These are phyloP conservation scores for Diutina scorzettiae DNA, from an alignment of 1,139 yeast species.

Conservation along the genomic window DNA sequence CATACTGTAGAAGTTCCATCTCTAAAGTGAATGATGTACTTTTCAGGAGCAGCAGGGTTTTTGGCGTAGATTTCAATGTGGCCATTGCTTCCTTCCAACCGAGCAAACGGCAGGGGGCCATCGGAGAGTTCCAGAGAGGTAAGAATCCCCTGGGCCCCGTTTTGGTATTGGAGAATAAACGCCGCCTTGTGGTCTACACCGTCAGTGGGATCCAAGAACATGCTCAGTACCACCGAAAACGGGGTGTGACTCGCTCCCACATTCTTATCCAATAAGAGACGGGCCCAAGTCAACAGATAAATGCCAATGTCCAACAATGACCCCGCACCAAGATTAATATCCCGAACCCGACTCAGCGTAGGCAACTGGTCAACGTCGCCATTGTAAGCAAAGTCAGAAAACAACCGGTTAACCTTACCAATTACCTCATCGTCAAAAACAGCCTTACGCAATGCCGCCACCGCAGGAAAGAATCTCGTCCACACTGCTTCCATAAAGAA, in stretches of 20 bases:
- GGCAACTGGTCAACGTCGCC: slow-evolving; percentile 11
- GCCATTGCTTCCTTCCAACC: slow-evolving; percentile 29
- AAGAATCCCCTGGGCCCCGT: slow-evolving; percentile 26
- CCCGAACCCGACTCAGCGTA: slow-evolving; percentile 23
- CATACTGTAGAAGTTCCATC: neutral
- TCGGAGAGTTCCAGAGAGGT: slow-evolving; percentile 20
- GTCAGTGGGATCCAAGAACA: slow-evolving; percentile 17
- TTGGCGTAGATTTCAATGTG: slow-evolving; percentile 18
- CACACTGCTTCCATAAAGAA: slow-evolving; percentile 57
- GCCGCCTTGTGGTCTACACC: slow-evolving; percentile 18
- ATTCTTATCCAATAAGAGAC: slow-evolving; percentile 27
- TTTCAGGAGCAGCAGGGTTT: slow-evolving; percentile 18
- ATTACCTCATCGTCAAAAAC: slow-evolving; percentile 32
- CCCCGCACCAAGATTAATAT: slow-evolving; percentile 45
- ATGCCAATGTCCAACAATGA: slow-evolving; percentile 50
- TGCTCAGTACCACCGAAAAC: slow-evolving; percentile 20
- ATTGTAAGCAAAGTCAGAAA: slow-evolving; percentile 9
- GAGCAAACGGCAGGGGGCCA: slow-evolving; percentile 20
- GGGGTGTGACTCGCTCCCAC: slow-evolving; percentile 15
- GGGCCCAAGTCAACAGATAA: slow-evolving; percentile 39
- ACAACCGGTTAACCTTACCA: slow-evolving; percentile 34
- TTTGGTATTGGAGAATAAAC: slow-evolving; percentile 20
- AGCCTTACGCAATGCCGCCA: slow-evolving; percentile 23
- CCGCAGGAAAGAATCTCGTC: slow-evolving; percentile 51
- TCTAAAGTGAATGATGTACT: slow-evolving; percentile 1